phyloP scores from a whole-genome alignment of 2,329 filamentous ascomycete genomes.

The Alternaria sp. region DNA sequence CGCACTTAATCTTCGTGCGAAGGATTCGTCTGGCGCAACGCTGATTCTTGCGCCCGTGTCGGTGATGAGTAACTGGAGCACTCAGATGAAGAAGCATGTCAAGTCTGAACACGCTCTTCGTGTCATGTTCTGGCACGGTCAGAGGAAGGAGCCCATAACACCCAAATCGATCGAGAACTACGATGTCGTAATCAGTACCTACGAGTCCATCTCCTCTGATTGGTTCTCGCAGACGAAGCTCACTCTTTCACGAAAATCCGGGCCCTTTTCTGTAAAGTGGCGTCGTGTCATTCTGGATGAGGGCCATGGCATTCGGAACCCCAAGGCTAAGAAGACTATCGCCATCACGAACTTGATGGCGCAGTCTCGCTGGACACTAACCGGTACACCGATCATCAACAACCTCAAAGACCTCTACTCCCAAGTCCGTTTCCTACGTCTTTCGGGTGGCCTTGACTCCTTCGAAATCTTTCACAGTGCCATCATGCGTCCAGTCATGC shows the following conservation, averaged over 20 bases:
- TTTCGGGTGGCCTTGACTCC: slow-evolving; percentile 78
- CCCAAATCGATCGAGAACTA: slow-evolving; percentile 68
- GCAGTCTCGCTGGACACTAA: slow-evolving; percentile 74
- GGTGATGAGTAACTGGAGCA: slow-evolving; percentile 90
- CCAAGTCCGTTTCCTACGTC: slow-evolving; percentile 76
- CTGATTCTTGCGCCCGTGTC: slow-evolving; percentile 83
- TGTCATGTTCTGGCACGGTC: slow-evolving; percentile 78
- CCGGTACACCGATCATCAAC: slow-evolving; percentile 77
- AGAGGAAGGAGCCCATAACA: slow-evolving; percentile 60
- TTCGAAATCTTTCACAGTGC: slow-evolving; percentile 76
- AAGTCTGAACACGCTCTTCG: slow-evolving; percentile 68
- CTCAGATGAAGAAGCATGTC: slow-evolving; percentile 78
- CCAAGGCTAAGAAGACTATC: slow-evolving; percentile 73
- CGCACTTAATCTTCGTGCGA: slow-evolving; percentile 32
- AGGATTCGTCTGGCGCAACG: slow-evolving; percentile 62
- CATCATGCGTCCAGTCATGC: slow-evolving; percentile 72
- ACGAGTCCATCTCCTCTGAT: slow-evolving; percentile 77
- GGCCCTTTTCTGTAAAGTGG: slow-evolving; percentile 73
- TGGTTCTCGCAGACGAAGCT: slow-evolving; percentile 60
- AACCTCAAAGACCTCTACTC: slow-evolving; percentile 82
- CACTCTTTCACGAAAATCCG: slow-evolving; percentile 38
- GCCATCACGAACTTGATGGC: slow-evolving; percentile 74
- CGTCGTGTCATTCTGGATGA: slow-evolving; percentile 65
- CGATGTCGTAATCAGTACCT: slow-evolving; percentile 84
- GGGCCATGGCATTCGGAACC: slow-evolving; percentile 78